Base-by-base conservation (phyloP, 1,139 yeast genomes). In the Yamadazyma dendronema region DNA sequence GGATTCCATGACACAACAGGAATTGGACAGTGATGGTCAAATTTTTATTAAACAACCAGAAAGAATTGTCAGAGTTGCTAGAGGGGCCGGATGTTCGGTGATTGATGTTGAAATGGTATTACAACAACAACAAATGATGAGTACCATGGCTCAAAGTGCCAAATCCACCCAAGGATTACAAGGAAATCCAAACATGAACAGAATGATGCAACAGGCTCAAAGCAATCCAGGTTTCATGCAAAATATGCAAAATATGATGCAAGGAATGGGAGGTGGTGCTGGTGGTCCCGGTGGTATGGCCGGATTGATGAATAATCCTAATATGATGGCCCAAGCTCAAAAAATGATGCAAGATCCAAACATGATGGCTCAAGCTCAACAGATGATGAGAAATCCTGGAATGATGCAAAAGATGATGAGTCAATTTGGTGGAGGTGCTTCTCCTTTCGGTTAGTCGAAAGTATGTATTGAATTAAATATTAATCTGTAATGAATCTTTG, bases 1-100 rank as follows among this genome's bases (percentile, higher is more conserved):
- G 87, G 98, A 92, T 60, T 88, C 97, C 3, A 92, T 92, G 98
- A 90, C 96, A 1, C 84, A 83, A 47, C 73, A 82, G 53, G 98
- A 92, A 65, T 76, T 92, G 45, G 96, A 89, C 51, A 79, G 89
- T 46, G 98, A 92, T 58, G 98, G 98, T 1, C 70, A 79, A 44
- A 67, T 87, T 19, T 89, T 92, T 59, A 74, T 78, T 33, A 81
- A 82, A 36, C 81, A 90, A 57, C 98, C 97, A 4, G 74, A 82
- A 35, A 77, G 98, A 58, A 79, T 92, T 38, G 77, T 90, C 15
- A 75, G 98, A 52, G 94, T 92, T 6, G 97, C 98, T 0, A 75
- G 87, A 46, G 98, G 98, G n/a, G 83, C 96, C 5, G 98, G 98
- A 12, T 88, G 97, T 28, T 71, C 92, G 3, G 96, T 86, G 0